Evolutionary conservation across 306 rosid genomes (phyloP).

Genomic region (Dalbergia cochinchinensis): DNA sequence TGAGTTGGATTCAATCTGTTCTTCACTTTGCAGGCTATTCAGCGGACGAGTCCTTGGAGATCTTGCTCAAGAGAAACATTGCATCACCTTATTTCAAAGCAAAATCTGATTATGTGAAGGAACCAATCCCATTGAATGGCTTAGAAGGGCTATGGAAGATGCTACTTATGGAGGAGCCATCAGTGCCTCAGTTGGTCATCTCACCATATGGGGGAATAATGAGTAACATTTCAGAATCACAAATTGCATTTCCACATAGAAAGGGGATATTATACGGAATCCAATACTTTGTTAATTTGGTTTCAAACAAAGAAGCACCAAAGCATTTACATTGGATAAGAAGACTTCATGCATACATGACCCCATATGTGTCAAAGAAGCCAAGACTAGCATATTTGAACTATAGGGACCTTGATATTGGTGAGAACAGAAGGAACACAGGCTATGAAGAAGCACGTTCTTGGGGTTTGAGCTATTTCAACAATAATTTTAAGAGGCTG

Average conservation of each 20-base stretch:
- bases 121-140: constrained; percentile 36
- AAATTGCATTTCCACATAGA: constrained; percentile 50
- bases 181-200: neutral
- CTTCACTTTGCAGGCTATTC: constrained; percentile 25
- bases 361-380: constrained; percentile 36
- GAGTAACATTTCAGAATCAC: constrained; percentile 44
- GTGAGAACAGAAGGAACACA: constrained; percentile 19
- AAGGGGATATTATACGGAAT: constrained; percentile 40
- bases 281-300: constrained; percentile 23
- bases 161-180: neutral
- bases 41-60: constrained; percentile 18
- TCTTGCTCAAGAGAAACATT: constrained; percentile 41
- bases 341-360: constrained; percentile 30
- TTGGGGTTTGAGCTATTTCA: constrained; percentile 48
- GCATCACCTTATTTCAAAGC: constrained; percentile 34
- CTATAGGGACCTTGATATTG: constrained; percentile 52
- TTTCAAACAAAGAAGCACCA: constrained; percentile 7
- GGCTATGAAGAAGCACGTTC: constrained; percentile 41
- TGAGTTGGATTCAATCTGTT: constrained; percentile 51
- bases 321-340: constrained; percentile 31
- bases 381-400: constrained; percentile 46
- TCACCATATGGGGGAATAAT: constrained; percentile 55
- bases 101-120: constrained; percentile 50
- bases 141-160: constrained; percentile 47
- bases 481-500: constrained; percentile 51